These are phyloP conservation scores for Diversispora epigaea DNA, from an alignment of 192 early-diverging fungal species.

Conservation along the genomic window DNA sequence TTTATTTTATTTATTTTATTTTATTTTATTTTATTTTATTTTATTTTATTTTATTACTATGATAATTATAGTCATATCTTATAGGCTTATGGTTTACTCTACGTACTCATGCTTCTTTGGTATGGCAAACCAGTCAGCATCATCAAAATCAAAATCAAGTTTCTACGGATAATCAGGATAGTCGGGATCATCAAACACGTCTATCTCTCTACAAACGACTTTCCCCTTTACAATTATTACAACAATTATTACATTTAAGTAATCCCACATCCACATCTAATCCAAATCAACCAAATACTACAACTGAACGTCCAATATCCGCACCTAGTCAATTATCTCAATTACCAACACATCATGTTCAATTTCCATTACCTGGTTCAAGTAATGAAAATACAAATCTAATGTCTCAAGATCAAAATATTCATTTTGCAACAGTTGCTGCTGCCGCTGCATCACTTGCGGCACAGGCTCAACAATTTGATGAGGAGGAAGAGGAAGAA, in stretches of 20 bases:
- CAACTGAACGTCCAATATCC: neutral
- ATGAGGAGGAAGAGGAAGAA: constrained; percentile 61
- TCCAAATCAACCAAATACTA: neutral
- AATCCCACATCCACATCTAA: neutral
- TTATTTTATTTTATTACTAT: too few relatives aligned
- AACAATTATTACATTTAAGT: constrained; percentile 34
- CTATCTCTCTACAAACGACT: constrained; percentile 48
- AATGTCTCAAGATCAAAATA: constrained; percentile 15
- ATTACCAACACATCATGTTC: too few relatives aligned
- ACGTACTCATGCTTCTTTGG: constrained; percentile 81
- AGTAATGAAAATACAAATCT: neutral
- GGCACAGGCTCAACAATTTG: constrained; percentile 36
- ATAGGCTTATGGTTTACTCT: constrained; percentile 93
- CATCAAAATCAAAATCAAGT: constrained; percentile 20
- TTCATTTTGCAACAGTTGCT: constrained; percentile 17
- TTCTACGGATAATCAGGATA: too few relatives aligned
- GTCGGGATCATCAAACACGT: too few relatives aligned
- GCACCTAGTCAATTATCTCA: neutral
- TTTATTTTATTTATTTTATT: too few relatives aligned
- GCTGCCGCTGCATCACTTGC: constrained; percentile 26
- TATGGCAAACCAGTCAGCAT: constrained; percentile 63
- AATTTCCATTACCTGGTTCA: too few relatives aligned
- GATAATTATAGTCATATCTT: constrained; percentile 64
- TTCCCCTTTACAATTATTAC: constrained; percentile 49
- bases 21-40: too few relatives aligned